These are phyloP conservation scores for Phytophthora capsici DNA, from an alignment of 352 stramenopile species.

Conservation along the genomic window DNA sequence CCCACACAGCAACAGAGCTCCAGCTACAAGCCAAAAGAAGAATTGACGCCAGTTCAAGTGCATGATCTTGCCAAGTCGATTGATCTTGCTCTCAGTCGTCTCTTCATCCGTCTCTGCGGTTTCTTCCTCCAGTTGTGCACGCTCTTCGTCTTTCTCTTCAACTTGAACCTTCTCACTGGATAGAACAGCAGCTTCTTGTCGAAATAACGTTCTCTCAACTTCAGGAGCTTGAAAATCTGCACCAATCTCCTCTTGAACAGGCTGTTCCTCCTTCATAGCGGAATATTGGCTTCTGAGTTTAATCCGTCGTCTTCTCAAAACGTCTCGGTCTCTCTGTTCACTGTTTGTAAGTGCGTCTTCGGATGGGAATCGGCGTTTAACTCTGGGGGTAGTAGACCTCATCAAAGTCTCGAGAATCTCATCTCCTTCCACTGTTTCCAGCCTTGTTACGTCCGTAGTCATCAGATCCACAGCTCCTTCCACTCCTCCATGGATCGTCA, in stretches of 20 bases:
- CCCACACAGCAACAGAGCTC: conserved; percentile 43
- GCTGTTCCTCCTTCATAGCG: conserved; percentile 35
- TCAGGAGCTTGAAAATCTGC: background rate
- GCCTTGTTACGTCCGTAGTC: conserved; percentile 38
- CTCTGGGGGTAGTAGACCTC: conserved; percentile 46
- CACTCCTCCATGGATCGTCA: conserved; percentile 15
- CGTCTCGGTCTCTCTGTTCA: conserved; percentile 59
- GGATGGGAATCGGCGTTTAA: conserved; percentile 53
- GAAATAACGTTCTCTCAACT: conserved; percentile 8
- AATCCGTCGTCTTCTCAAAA: conserved; percentile 51
- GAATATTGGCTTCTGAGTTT: conserved; percentile 49
- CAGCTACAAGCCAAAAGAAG: conserved; percentile 44
- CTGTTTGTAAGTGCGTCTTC: conserved; percentile 51
- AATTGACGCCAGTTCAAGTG: conserved; percentile 48
- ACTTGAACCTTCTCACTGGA: background rate
- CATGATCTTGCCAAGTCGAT: conserved; percentile 41
- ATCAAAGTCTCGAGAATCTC: conserved; percentile 65
- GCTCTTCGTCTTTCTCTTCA: conserved; percentile 26
- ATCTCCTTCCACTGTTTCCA: conserved; percentile 74
- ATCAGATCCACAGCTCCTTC: conserved; percentile 59
- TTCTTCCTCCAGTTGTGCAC: conserved; percentile 29
- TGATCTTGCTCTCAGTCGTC: conserved; percentile 50
- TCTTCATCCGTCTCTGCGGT: conserved; percentile 60
- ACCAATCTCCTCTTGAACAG: conserved; percentile 1
- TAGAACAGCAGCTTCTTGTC: background rate